Conservation (phyloP, 768 basidiomycete genomes). For the Sporobolomyces phaffii region DNA sequence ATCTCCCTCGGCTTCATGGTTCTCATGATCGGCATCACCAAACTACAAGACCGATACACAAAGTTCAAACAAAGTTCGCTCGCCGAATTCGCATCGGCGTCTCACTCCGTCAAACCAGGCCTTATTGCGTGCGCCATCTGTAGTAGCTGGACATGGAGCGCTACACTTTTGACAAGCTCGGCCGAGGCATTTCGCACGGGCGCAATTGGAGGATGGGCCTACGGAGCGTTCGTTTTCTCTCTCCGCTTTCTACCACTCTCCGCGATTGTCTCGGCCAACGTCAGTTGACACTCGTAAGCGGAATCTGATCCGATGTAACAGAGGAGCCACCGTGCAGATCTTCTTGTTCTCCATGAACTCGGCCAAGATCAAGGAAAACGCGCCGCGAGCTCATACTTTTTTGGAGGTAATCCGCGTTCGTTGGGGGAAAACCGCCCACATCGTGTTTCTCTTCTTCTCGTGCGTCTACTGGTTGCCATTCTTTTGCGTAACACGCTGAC, state of each 20-base stretch:
- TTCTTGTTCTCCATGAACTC: no score
- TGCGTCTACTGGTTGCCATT: no score
- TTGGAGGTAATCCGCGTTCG: conserved; percentile 63
- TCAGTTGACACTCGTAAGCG: no score
- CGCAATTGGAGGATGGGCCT: conserved; percentile 66
- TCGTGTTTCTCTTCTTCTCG: conserved; percentile 75
- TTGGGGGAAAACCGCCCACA: conserved; percentile 76
- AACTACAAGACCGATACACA: conserved; percentile 77
- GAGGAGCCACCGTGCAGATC: no score
- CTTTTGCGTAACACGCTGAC: no score
- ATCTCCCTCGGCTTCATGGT: conserved; percentile 72
- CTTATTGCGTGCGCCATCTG: conserved; percentile 87
- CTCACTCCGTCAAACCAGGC: conserved; percentile 75
- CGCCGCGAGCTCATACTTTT: conserved; percentile 51
- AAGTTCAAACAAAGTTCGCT: conserved; percentile 47
- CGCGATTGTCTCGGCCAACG: background rate
- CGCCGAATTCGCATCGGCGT: conserved; percentile 52
- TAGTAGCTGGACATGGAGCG: conserved; percentile 54
- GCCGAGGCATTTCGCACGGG: conserved; percentile 82
- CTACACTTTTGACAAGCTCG: conserved; percentile 62
- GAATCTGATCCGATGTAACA: no score
- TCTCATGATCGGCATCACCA: conserved; percentile 71
- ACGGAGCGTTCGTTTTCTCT: background rate
- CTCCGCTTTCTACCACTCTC: background rate
- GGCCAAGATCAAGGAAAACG: conserved; percentile 87